phyloP scores from a whole-genome alignment of 1,284 basidiomycete species.

The Golubevia pallescens region DNA sequence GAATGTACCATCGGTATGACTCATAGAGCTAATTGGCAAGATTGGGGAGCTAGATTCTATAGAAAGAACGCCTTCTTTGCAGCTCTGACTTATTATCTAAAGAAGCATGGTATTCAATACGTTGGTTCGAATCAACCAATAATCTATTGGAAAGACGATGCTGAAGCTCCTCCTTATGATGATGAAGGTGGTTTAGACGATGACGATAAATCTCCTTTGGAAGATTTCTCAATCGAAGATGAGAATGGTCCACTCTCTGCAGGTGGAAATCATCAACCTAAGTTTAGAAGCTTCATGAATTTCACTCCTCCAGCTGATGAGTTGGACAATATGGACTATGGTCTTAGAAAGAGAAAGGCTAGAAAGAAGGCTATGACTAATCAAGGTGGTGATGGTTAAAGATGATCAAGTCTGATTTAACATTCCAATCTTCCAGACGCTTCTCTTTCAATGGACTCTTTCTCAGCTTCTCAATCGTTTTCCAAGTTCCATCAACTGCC shows the following conservation, averaged over 20 bases:
- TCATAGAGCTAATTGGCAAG: constrained; percentile 56
- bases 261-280: constrained; percentile 18
- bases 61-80: constrained; percentile 53
- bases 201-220: constrained; percentile 9
- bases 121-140: constrained; percentile 42
- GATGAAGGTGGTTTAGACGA: constrained; percentile 5
- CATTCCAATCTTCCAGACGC: no score
- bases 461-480: no score
- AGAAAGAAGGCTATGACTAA: constrained; percentile 27
- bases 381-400: constrained; percentile 42
- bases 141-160: constrained; percentile 47
- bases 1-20: constrained; percentile 59
- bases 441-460: no score
- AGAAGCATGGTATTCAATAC: constrained; percentile 56
- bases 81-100: constrained; percentile 51
- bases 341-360: constrained; percentile 24
- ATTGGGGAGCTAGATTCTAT: constrained; percentile 54
- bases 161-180: constrained; percentile 35
- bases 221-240: constrained; percentile 3
- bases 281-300: constrained; percentile 44
- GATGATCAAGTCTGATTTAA: no score
- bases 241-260: constrained; percentile 21
- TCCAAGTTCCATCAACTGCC: no score
- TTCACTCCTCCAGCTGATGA: constrained; percentile 49
- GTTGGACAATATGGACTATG: constrained; percentile 26